phyloP scores from a whole-genome alignment of 2,329 filamentous ascomycete species.

The Ceratocystis alfenasii region DNA sequence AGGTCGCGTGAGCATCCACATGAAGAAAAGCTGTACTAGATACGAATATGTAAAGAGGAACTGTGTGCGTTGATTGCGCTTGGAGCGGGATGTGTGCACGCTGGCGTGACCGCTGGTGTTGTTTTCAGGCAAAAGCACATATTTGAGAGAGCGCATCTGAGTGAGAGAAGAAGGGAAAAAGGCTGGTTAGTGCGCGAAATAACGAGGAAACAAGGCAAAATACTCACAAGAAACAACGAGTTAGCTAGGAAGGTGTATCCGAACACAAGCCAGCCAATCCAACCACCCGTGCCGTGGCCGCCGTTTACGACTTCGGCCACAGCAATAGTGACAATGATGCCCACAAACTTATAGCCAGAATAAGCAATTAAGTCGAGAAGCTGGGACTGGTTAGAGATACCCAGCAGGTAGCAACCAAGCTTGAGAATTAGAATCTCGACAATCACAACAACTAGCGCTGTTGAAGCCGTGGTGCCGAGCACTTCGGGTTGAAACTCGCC shows the following conservation, averaged over 20 bases:
- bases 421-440: slow-evolving; percentile 86
- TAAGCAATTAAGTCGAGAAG: slow-evolving; percentile 90
- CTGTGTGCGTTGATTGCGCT: slow-evolving; percentile 77
- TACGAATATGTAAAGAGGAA: slow-evolving; percentile 94
- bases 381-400: slow-evolving; percentile 87
- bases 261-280: slow-evolving; percentile 81
- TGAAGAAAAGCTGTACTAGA: slow-evolving; percentile 83
- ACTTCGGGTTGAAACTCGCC: slow-evolving; percentile 92
- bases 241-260: slow-evolving; percentile 87
- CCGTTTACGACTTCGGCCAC: slow-evolving; percentile 66
- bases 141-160: slow-evolving; percentile 86
- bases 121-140: slow-evolving; percentile 83
- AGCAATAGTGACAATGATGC: slow-evolving; percentile 79
- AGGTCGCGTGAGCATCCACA: slow-evolving; percentile 57
- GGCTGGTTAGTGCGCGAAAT: neutral
- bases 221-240: slow-evolving; percentile 77
- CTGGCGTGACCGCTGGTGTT: slow-evolving; percentile 53
- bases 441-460: slow-evolving; percentile 68
- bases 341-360: slow-evolving; percentile 97
- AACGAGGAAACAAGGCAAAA: neutral
- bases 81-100: slow-evolving; percentile 57
- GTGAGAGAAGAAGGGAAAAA: neutral
- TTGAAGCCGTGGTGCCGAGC: slow-evolving; percentile 76
- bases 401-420: slow-evolving; percentile 83
- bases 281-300: slow-evolving; percentile 71